Evolutionary conservation across 2,329 filamentous ascomycete species (phyloP).

Genomic region (Chrysoporthe deuterocubensis): DNA sequence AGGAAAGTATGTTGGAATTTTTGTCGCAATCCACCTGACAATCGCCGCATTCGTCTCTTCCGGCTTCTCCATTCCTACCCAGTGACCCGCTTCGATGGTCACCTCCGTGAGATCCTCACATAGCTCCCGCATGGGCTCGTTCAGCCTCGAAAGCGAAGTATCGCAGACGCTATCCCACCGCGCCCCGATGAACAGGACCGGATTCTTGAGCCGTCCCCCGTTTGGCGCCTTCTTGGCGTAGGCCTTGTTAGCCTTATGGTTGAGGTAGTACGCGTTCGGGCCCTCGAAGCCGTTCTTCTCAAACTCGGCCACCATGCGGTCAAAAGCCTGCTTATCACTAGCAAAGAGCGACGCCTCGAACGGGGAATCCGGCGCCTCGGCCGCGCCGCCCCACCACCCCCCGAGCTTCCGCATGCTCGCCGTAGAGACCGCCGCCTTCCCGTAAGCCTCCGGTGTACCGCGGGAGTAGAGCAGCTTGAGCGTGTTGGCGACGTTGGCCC

Average conservation of each 20-base stretch:
- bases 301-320: no score
- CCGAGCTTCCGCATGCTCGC: constrained; percentile 24
- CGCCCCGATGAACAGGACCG: constrained; percentile 41
- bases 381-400: constrained; percentile 30
- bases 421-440: not conserved
- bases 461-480: constrained; percentile 26
- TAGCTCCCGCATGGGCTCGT: constrained; percentile 39
- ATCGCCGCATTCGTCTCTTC: constrained; percentile 34
- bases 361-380: constrained; percentile 12
- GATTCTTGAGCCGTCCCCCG: constrained; percentile 42
- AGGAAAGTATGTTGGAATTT: no score
- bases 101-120: constrained; percentile 45
- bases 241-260: constrained; percentile 46
- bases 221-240: constrained; percentile 38
- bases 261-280: constrained; percentile 40
- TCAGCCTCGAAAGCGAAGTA: constrained; percentile 39
- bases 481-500: constrained; percentile 28
- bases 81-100: constrained; percentile 41
- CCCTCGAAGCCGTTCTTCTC: constrained; percentile 44
- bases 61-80: constrained; percentile 38
- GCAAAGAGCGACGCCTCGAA: not conserved
- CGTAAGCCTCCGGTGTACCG: not conserved
- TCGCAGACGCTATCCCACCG: constrained; percentile 44
- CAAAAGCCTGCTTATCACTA: constrained; percentile 35
- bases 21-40: constrained; percentile 20